A percentile compares a stretch with the other conserved stretches of the same genome.
phyloP scores from a whole-genome alignment of 2,329 filamentous ascomycete species.

The Phialophora chinensis region DNA sequence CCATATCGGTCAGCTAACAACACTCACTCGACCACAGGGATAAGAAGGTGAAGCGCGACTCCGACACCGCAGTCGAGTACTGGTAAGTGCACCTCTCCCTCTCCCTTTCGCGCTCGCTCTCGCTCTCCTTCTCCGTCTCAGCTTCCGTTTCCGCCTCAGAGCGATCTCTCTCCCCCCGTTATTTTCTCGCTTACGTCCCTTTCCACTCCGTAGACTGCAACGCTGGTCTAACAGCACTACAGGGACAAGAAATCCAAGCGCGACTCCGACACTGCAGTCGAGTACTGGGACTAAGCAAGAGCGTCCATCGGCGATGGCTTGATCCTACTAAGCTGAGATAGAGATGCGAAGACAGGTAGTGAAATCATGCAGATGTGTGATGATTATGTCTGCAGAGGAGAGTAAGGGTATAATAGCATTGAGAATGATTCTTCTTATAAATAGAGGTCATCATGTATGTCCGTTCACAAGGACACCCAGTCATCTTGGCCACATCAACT shows the following conservation, averaged over 20 bases:
- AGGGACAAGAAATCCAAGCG: background rate
- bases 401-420: background rate
- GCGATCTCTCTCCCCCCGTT: too few species aligned
- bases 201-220: too few species aligned
- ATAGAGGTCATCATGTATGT: background rate
- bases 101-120: background rate
- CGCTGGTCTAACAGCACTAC: too few species aligned
- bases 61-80: background rate
- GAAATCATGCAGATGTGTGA: background rate
- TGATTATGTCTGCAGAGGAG: background rate
- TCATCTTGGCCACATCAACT: background rate
- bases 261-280: background rate
- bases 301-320: too few species aligned
- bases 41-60: background rate
- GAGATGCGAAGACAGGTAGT: background rate
- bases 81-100: background rate
- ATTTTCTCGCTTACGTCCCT: too few species aligned
- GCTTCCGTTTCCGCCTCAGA: too few species aligned
- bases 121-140: too few species aligned
- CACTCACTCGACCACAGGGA: background rate
- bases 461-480: background rate
- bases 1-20: too few species aligned
- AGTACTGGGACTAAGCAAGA: background rate
- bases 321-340: background rate
- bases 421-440: background rate